phyloP scores from a whole-genome alignment of 768 basidiomycete species.

The Kwoniella shandongensis region DNA sequence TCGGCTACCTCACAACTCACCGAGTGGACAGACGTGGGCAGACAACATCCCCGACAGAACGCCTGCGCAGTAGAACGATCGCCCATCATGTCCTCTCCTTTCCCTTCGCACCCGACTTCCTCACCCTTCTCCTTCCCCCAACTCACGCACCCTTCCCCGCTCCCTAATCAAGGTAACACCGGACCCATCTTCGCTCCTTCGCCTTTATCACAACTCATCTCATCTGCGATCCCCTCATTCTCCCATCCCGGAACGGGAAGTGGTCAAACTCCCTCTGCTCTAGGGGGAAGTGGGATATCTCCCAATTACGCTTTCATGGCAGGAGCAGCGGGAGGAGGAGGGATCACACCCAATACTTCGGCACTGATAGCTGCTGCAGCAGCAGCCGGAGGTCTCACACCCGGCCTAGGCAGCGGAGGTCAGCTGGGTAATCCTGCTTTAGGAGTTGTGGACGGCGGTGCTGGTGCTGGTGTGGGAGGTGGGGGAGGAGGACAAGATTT shows the following conservation, averaged over 20 bases:
- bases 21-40: no score
- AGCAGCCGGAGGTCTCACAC: conserved; percentile 5
- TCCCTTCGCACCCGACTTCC: conserved; percentile 8
- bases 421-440: no score
- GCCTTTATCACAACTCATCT: conserved; percentile 11
- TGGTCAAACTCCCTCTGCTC: neutral
- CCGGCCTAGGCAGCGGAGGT: neutral
- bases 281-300: neutral
- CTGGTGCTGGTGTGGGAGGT: no score
- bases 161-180: neutral
- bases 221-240: conserved; percentile 1
- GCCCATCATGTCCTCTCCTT: conserved; percentile 26
- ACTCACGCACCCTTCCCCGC: conserved; percentile 3
- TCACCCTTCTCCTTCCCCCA: conserved; percentile 16
- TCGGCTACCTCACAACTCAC: no score
- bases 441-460: no score
- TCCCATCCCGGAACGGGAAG: neutral
- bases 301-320: no score
- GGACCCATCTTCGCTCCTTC: conserved; percentile 17
- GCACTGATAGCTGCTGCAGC: conserved; percentile 12
- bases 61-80: no score
- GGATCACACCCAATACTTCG: conserved; percentile 20
- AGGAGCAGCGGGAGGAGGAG: neutral
- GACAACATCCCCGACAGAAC: no score
- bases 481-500: neutral